phyloP scores from a whole-genome alignment of 1,284 basidiomycete species.

The Marasmius sp. region DNA sequence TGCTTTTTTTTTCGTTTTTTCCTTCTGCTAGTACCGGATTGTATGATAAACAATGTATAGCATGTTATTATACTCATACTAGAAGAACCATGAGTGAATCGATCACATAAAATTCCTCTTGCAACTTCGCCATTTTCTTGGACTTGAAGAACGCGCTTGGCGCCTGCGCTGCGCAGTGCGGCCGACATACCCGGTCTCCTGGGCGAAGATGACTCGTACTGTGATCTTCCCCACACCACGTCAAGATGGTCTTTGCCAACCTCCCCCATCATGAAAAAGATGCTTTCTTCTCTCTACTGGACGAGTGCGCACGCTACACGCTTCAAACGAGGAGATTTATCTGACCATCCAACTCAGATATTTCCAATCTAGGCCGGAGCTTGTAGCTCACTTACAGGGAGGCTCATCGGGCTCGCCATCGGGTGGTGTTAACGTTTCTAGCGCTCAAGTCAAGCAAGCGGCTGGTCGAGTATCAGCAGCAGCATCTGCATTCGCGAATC shows the following conservation, averaged over 20 bases:
- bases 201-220: no score
- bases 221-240: no score
- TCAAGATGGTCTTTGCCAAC: conserved; percentile 66
- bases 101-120: neutral
- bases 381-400: conserved; percentile 34
- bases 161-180: neutral
- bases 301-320: conserved; percentile 54
- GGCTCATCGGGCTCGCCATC: conserved; percentile 18
- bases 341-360: conserved; percentile 46
- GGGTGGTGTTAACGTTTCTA: conserved; percentile 16
- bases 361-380: conserved; percentile 73
- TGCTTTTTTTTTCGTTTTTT: neutral
- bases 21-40: neutral
- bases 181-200: no score
- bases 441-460: conserved; percentile 26
- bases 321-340: neutral
- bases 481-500: conserved; percentile 35
- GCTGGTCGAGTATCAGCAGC: conserved; percentile 53
- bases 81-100: neutral
- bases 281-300: conserved; percentile 75
- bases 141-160: neutral
- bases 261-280: conserved; percentile 67
- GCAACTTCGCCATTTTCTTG: neutral
- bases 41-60: conserved; percentile 3
- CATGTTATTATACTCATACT: conserved; percentile 1